These are phyloP conservation scores for Gentiana dahurica DNA, from an alignment of 257 asterid species.

Conservation along the genomic window DNA sequence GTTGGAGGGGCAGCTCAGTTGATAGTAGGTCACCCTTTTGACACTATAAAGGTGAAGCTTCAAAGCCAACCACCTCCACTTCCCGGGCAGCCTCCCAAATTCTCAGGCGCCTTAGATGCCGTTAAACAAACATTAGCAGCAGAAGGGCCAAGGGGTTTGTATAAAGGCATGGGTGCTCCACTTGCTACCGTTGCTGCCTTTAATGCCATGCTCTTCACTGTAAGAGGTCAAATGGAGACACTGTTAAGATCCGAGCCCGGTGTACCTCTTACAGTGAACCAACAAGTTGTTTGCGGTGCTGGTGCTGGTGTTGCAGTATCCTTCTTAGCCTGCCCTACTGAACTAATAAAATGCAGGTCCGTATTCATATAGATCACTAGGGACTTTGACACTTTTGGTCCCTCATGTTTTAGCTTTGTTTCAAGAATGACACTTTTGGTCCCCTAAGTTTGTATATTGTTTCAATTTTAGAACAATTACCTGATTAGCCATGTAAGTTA, in stretches of 20 bases:
- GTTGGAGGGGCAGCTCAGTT: slow-evolving; percentile 91
- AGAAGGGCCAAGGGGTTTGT: slow-evolving; percentile 87
- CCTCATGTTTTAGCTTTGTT: no score
- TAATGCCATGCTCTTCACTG: slow-evolving; percentile 69
- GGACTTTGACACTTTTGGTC: no score
- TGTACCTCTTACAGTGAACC: slow-evolving; percentile 52
- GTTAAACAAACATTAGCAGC: slow-evolving; percentile 79
- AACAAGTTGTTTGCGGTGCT: slow-evolving; percentile 80
- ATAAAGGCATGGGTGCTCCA: slow-evolving; percentile 95
- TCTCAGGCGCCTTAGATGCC: slow-evolving; percentile 79
- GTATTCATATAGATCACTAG: not conserved
- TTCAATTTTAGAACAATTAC: no score
- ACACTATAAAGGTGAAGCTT: slow-evolving; percentile 93
- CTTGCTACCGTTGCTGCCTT: slow-evolving; percentile 89
- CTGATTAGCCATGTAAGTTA: no score
- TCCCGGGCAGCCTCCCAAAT: slow-evolving; percentile 74
- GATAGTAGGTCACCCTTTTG: slow-evolving; percentile 92
- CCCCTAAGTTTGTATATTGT: no score
- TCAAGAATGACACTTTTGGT: no score
- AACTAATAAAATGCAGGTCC: slow-evolving; percentile 85
- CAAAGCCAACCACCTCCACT: slow-evolving; percentile 89
- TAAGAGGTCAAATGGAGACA: slow-evolving; percentile 75
- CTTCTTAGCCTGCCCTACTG: slow-evolving; percentile 84
- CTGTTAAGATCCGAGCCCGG: slow-evolving; percentile 71
- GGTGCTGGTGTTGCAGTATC: slow-evolving; percentile 89